Percentiles rank a stretch among this genome's conserved stretches.
Conservation (phyloP, 495 filamentous ascomycete species). For the Zalerion maritima region DNA sequence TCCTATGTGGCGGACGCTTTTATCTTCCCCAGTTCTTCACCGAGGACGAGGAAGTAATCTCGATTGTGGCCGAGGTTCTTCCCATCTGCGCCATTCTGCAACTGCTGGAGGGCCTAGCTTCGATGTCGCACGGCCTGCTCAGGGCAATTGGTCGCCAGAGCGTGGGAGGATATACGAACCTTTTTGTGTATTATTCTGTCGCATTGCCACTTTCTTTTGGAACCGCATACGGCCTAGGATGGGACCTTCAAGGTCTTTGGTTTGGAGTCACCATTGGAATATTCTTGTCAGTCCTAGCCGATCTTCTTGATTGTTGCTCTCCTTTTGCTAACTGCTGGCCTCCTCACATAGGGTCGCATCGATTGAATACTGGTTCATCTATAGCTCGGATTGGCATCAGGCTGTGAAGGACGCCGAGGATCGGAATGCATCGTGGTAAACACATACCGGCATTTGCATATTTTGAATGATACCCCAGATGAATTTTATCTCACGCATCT, state of each 20-base stretch:
- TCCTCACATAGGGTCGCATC: conserved; percentile 33
- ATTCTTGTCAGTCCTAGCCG: conserved; percentile 30
- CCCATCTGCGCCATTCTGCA: conserved; percentile 79
- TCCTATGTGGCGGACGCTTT: conserved; percentile 47
- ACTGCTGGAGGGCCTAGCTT: conserved; percentile 66
- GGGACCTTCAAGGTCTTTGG: conserved; percentile 71
- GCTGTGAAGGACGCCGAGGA: conserved; percentile 58
- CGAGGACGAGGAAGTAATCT: conserved; percentile 61
- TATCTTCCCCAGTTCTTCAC: conserved; percentile 71
- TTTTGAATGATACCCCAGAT: too few species aligned
- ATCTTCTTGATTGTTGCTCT: too few species aligned
- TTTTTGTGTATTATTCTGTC: conserved; percentile 72
- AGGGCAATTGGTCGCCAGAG: conserved; percentile 75
- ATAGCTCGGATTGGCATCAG: conserved; percentile 51
- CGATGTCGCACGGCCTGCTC: conserved; percentile 68
- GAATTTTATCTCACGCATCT: too few species aligned
- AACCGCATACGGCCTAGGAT: conserved; percentile 54
- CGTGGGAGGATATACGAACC: conserved; percentile 74
- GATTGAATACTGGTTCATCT: conserved; percentile 54
- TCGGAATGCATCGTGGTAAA: conserved; percentile 50
- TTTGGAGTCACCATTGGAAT: conserved; percentile 60
- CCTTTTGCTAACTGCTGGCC: too few species aligned
- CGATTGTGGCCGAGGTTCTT: conserved; percentile 53
- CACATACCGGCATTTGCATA: too few species aligned
- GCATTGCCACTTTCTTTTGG: conserved; percentile 75